These are phyloP conservation scores for Xerophyta viscosa DNA, from an alignment of 106 monocot species.

Conservation along the genomic window DNA sequence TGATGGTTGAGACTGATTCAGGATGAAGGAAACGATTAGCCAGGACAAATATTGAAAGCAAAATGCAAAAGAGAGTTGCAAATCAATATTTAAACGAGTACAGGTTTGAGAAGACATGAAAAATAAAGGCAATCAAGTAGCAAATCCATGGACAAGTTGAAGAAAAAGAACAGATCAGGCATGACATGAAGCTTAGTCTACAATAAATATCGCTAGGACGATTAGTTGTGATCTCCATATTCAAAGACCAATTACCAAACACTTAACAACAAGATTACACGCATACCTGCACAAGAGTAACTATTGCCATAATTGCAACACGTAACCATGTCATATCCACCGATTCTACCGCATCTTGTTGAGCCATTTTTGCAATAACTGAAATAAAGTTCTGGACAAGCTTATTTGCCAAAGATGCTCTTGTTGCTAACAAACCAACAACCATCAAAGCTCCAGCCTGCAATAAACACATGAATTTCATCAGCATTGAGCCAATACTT, in stretches of 20 bases:
- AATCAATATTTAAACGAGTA: no score
- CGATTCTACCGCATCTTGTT: constrained; percentile 47
- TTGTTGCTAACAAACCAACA: constrained; percentile 67
- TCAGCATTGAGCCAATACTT: neutral
- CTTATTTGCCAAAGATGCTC: constrained; percentile 54
- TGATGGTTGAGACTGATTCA: constrained; percentile 54
- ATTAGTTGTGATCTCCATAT: no score
- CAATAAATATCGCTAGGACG: no score
- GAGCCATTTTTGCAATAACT: constrained; percentile 46
- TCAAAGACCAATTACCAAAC: no score
- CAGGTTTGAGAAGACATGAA: no score
- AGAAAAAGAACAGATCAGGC: no score
- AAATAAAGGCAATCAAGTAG: no score
- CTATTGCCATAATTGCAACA: constrained; percentile 54
- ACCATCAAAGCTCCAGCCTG: constrained; percentile 95
- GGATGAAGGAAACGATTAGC: neutral
- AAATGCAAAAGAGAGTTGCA: no score
- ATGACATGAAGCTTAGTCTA: no score
- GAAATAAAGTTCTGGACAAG: constrained; percentile 50
- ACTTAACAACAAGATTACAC: neutral
- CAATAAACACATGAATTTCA: neutral
- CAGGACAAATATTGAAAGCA: no score
- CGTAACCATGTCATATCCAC: constrained; percentile 73
- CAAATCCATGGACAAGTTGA: no score
- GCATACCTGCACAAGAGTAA: constrained; percentile 75